Conservation (phyloP, 2,329 filamentous ascomycete species). For the Thermothelomyces thermophilus region DNA sequence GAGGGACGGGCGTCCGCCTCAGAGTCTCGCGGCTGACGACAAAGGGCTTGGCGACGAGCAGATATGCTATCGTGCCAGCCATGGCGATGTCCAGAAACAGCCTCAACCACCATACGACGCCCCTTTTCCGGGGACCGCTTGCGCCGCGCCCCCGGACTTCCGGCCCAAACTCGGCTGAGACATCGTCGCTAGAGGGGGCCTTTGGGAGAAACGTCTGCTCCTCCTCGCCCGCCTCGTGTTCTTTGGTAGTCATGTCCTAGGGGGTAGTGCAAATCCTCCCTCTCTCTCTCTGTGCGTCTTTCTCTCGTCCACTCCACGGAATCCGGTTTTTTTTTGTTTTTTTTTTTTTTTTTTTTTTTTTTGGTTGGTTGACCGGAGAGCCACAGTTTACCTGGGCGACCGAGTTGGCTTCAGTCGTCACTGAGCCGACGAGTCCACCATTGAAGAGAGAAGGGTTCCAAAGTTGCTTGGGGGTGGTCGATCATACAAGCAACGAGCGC, state of each 20-base stretch:
- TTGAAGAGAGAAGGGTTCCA: background rate
- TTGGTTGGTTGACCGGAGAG: background rate
- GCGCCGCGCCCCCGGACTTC: background rate
- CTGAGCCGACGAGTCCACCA: background rate
- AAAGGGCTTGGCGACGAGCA: slow-evolving; percentile 21
- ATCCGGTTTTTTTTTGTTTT: background rate
- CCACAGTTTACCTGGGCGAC: background rate
- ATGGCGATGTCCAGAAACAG: slow-evolving; percentile 29
- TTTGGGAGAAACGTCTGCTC: slow-evolving; percentile 28
- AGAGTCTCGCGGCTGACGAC: background rate
- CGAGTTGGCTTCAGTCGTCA: background rate
- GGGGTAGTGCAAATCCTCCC: background rate
- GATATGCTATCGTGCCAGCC: slow-evolving; percentile 25
- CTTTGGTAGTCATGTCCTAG: slow-evolving; percentile 16
- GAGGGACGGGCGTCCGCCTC: slow-evolving; percentile 28
- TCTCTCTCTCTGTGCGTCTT: background rate
- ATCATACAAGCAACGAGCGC: background rate
- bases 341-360: no score
- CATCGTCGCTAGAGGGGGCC: background rate
- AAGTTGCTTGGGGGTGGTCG: background rate
- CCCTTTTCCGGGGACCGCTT: slow-evolving; percentile 8
- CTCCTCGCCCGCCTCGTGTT: slow-evolving; percentile 26
- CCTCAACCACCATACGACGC: slow-evolving; percentile 24
- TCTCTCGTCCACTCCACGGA: no score
- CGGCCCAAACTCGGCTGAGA: background rate